phyloP scores from a whole-genome alignment of 805 yeast genomes.

The Candida montana region DNA sequence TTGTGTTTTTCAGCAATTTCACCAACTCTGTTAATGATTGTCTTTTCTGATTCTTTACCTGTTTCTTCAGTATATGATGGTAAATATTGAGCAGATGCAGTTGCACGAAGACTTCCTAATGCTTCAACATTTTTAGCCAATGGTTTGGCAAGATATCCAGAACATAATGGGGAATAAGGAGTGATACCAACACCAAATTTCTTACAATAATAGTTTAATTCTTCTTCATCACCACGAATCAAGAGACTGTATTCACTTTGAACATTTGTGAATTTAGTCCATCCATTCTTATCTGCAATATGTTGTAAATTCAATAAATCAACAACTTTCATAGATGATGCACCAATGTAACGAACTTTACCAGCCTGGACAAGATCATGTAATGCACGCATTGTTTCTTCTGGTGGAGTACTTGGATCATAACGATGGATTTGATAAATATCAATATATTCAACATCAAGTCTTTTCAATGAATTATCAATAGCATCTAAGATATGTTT shows the following conservation, averaged over 20 bases:
- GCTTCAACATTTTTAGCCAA: constrained; percentile 11
- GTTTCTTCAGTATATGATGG: neutral
- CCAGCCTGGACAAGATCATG: constrained; percentile 46
- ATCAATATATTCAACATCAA: constrained; percentile 40
- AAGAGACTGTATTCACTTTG: constrained; percentile 53
- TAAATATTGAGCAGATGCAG: neutral
- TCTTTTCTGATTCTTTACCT: constrained; percentile 1
- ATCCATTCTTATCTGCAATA: constrained; percentile 49
- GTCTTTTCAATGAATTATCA: constrained; percentile 33
- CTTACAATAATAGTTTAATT: constrained; percentile 51
- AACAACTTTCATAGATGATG: constrained; percentile 52
- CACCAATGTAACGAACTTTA: constrained; percentile 51
- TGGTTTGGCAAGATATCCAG: constrained; percentile 52
- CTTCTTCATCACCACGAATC: constrained; percentile 58
- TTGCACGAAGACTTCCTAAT: constrained; percentile 10
- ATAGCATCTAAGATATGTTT: constrained; percentile 44
- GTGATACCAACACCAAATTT: constrained; percentile 48
- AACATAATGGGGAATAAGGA: constrained; percentile 56
- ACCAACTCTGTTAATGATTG: constrained; percentile 4
- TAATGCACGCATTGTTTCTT: constrained; percentile 51
- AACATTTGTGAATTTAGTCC: constrained; percentile 61
- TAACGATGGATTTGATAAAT: constrained; percentile 49
- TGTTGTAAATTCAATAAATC: constrained; percentile 51
- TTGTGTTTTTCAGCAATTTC: constrained; percentile 29
- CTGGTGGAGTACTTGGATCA: constrained; percentile 39